These are phyloP conservation scores for Pulveroboletus sp. DNA, from an alignment of 768 basidiomycete species.

Conservation along the genomic window DNA sequence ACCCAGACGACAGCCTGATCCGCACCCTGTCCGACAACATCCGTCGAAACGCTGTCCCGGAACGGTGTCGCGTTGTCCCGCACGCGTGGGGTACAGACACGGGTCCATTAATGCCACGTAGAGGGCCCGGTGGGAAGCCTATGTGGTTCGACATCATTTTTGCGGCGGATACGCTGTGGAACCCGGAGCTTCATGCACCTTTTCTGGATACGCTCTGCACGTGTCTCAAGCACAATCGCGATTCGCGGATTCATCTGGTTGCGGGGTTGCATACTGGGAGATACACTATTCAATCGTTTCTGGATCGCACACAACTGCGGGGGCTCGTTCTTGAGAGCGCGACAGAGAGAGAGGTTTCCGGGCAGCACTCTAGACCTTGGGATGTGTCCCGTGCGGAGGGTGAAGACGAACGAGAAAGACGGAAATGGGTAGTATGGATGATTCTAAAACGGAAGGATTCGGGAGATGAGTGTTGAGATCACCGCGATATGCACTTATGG, in stretches of 20 bases:
- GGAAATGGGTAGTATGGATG: slow-evolving; percentile 73
- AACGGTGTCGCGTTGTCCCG: slow-evolving; percentile 50
- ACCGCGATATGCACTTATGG: not conserved
- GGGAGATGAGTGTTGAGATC: slow-evolving; percentile 12
- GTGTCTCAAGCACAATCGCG: slow-evolving; percentile 41
- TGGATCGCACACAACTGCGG: slow-evolving; percentile 30
- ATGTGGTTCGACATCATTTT: slow-evolving; percentile 59
- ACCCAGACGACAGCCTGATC: slow-evolving; percentile 65
- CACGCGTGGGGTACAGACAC: slow-evolving; percentile 66
- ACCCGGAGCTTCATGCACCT: slow-evolving; percentile 52
- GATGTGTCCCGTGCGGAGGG: slow-evolving; percentile 44
- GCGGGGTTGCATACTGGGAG: slow-evolving; percentile 76
- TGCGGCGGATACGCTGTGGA: slow-evolving; percentile 81
- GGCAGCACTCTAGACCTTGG: slow-evolving; percentile 46
- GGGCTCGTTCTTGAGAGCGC: slow-evolving; percentile 48
- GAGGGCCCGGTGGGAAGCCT: not conserved
- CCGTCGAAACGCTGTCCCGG: slow-evolving; percentile 43
- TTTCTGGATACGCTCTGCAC: slow-evolving; percentile 52
- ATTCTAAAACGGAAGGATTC: slow-evolving; percentile 45
- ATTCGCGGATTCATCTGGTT: slow-evolving; percentile 60
- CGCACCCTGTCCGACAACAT: slow-evolving; percentile 58
- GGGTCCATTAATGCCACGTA: slow-evolving; percentile 11
- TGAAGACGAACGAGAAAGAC: slow-evolving; percentile 67
- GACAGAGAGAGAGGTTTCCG: slow-evolving; percentile 47
- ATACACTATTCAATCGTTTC: slow-evolving; percentile 65